Percentiles rank a stretch among this genome's conserved stretches.
phyloP scores from a whole-genome alignment of 441 rosid genomes.

The Syzygium syzygioides region DNA sequence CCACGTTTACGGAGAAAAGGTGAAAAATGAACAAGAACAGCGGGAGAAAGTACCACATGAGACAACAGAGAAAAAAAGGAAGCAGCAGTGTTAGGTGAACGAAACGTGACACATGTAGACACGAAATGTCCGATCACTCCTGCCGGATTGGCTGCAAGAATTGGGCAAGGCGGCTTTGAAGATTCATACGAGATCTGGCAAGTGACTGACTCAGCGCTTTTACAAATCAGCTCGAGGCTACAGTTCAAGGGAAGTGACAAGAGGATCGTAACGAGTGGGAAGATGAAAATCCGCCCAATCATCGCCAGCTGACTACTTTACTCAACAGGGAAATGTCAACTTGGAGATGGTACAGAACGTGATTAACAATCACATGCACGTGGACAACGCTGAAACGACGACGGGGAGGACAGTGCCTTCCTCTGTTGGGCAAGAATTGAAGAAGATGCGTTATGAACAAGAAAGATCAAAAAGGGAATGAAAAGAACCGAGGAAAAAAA shows the following conservation, averaged over 20 bases:
- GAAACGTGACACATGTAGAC: neutral
- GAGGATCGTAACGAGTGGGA: neutral
- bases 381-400: neutral
- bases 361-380: neutral
- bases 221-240: neutral
- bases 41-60: neutral
- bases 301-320: neutral
- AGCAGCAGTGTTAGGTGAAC: neutral
- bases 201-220: neutral
- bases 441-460: neutral
- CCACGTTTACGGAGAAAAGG: neutral
- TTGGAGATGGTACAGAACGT: neutral
- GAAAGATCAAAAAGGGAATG: neutral
- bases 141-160: neutral
- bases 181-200: neutral
- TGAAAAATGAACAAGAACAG: neutral
- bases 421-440: neutral
- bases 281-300: neutral
- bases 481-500: neutral
- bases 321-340: slow-evolving; percentile 1
- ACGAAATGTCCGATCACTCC: neutral
- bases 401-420: neutral
- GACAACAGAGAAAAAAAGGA: neutral
- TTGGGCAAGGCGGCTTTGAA: neutral
- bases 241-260: neutral